Percentiles rank a stretch among this genome's conserved stretches.
phyloP scores from a whole-genome alignment of 345 rosid genomes.

The Salix exigua region DNA sequence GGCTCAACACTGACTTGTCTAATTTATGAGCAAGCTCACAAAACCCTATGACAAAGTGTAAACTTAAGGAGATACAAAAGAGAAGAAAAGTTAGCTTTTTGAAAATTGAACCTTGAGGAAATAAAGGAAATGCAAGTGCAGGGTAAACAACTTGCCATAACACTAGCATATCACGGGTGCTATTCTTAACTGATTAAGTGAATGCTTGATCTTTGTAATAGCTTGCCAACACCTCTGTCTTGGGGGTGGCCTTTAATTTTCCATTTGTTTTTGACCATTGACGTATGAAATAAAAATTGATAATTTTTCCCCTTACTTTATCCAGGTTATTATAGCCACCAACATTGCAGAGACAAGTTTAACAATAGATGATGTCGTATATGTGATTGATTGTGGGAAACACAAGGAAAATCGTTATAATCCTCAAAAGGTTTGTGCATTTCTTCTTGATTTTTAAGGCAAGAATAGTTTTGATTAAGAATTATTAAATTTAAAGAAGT shows the following conservation, averaged over 20 bases:
- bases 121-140: too few relatives aligned
- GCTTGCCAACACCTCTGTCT: background rate
- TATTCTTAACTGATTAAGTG: too few relatives aligned
- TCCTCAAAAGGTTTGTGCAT: conserved; percentile 68
- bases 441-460: background rate
- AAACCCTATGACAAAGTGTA: too few relatives aligned
- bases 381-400: conserved; percentile 87
- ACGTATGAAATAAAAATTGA: background rate
- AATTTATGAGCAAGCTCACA: too few relatives aligned
- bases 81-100: background rate
- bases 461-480: background rate
- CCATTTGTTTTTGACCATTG: background rate
- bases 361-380: conserved; percentile 90
- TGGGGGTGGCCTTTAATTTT: background rate
- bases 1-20: too few relatives aligned
- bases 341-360: conserved; percentile 91
- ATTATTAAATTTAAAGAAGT: background rate
- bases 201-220: too few relatives aligned
- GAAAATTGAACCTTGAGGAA: background rate
- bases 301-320: conserved; percentile 1
- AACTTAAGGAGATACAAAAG: background rate
- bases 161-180: too few relatives aligned
- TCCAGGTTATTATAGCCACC: conserved; percentile 83
- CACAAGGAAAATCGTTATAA: conserved; percentile 92
- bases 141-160: too few relatives aligned